Evolutionary conservation across 2,329 filamentous ascomycete genomes (phyloP).

Genomic region (Lachnellula arida): DNA sequence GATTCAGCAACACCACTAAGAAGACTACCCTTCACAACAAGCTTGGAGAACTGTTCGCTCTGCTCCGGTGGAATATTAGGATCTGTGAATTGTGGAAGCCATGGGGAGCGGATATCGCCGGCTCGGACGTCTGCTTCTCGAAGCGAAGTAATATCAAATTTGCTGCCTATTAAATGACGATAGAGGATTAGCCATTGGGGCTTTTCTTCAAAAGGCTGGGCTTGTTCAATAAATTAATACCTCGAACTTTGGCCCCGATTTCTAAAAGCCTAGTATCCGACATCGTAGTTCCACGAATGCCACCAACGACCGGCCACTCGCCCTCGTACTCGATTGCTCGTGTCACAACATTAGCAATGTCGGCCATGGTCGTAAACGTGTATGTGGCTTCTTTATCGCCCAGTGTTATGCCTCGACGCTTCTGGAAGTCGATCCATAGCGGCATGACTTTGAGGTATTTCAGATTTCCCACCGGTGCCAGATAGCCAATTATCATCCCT

Average conservation of each 20-base stretch:
- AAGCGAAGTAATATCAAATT: slow-evolving; percentile 11
- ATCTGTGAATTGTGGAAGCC: slow-evolving; percentile 33
- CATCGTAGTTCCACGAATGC: slow-evolving; percentile 34
- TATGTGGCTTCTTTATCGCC: slow-evolving; percentile 31
- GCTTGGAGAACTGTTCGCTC: slow-evolving; percentile 24
- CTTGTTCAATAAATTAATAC: slow-evolving; percentile 15
- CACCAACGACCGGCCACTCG: slow-evolving; percentile 38
- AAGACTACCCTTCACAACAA: slow-evolving; percentile 34
- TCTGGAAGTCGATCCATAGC: slow-evolving; percentile 34
- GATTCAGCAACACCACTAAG: slow-evolving; percentile 30
- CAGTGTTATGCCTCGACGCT: slow-evolving; percentile 30
- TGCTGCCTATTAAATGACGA: background rate
- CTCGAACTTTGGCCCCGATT: slow-evolving; percentile 34
- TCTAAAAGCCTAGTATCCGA: slow-evolving; percentile 30
- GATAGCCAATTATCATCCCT: slow-evolving; percentile 43
- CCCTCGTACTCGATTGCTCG: slow-evolving; percentile 37
- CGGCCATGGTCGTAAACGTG: slow-evolving; percentile 33
- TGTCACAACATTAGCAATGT: slow-evolving; percentile 35
- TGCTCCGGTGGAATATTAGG: slow-evolving; percentile 29
- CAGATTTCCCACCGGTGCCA: slow-evolving; percentile 36
- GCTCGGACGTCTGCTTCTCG: slow-evolving; percentile 15
- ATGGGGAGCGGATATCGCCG: slow-evolving; percentile 19
- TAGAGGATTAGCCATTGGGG: background rate
- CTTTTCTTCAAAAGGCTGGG: no score
- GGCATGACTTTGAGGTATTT: slow-evolving; percentile 33